Conservation (phyloP, 2,329 filamentous ascomycete species). For the Monosporascus sp. region DNA sequence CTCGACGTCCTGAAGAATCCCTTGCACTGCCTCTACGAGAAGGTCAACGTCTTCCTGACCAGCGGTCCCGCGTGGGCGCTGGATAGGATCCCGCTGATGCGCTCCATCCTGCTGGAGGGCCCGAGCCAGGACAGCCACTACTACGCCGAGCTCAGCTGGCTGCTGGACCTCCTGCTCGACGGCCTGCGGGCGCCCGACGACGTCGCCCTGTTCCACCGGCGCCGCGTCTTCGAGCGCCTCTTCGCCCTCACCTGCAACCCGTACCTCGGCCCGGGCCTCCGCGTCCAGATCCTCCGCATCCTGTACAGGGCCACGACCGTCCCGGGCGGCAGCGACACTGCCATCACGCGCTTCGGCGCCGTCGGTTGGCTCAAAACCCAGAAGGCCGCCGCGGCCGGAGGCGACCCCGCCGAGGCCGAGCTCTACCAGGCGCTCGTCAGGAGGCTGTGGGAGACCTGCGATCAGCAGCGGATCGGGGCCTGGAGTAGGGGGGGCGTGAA, state of each 20-base stretch:
- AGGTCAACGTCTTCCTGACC: slow-evolving; percentile 79
- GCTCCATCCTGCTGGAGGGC: slow-evolving; percentile 50
- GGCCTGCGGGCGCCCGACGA: slow-evolving; percentile 22
- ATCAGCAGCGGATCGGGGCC: slow-evolving; percentile 22
- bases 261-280: slow-evolving; percentile 21
- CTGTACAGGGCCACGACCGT: slow-evolving; percentile 23
- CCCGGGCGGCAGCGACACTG: slow-evolving; percentile 25
- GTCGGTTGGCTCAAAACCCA: slow-evolving; percentile 24
- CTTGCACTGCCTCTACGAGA: slow-evolving; percentile 76
- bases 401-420: slow-evolving; percentile 10
- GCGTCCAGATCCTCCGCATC: slow-evolving; percentile 21
- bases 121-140: slow-evolving; percentile 30
- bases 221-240: slow-evolving; percentile 46
- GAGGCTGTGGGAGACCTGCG: slow-evolving; percentile 25
- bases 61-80: slow-evolving; percentile 70
- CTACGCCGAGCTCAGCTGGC: slow-evolving; percentile 28
- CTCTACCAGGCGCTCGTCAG: slow-evolving; percentile 21
- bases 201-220: slow-evolving; percentile 23
- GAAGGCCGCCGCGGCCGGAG: slow-evolving; percentile 13
- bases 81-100: slow-evolving; percentile 66
- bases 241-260: slow-evolving; percentile 29
- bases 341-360: slow-evolving; percentile 27
- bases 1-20: slow-evolving; percentile 69
- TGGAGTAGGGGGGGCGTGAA: slow-evolving; percentile 25
- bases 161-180: slow-evolving; percentile 25